Evolutionary conservation across 169 alveolate species (phyloP).

Genomic region (Babesia ovis): DNA sequence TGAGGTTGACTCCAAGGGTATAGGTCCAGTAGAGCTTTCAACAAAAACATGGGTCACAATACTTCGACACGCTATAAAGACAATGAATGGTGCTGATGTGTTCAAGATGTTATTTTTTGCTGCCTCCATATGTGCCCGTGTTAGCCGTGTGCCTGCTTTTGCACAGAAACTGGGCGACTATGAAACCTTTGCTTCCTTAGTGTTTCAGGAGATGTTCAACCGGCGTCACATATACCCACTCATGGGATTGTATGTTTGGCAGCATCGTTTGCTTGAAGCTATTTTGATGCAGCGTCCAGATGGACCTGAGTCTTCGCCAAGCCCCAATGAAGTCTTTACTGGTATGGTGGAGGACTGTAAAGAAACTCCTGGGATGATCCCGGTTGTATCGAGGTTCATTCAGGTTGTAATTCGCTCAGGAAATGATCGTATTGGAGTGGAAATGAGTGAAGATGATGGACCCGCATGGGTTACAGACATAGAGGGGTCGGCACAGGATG

Average conservation of each 20-base stretch:
- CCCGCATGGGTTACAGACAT: constrained; percentile 13
- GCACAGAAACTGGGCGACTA: constrained; percentile 13
- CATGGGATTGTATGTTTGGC: constrained; percentile 42
- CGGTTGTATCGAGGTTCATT: constrained; percentile 13
- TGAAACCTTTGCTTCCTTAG: constrained; percentile 13
- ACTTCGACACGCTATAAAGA: constrained; percentile 7
- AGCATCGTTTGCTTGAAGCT: constrained; percentile 42
- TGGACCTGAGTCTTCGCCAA: neutral
- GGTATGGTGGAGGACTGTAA: constrained; percentile 11
- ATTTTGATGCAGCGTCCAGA: constrained; percentile 2
- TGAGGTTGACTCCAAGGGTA: neutral
- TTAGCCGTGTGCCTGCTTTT: constrained; percentile 12
- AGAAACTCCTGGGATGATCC: constrained; percentile 9
- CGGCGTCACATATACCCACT: constrained; percentile 12
- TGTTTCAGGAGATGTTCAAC: constrained; percentile 35
- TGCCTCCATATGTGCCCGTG: constrained; percentile 30
- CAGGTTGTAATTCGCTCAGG: neutral
- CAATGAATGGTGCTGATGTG: constrained; percentile 22
- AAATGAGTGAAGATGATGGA: neutral
- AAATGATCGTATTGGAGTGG: neutral
- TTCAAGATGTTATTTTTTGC: constrained; percentile 39
- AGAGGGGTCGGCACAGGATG: constrained; percentile 6
- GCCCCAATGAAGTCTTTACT: constrained; percentile 13
- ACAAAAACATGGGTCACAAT: constrained; percentile 36
- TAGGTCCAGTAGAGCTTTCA: constrained; percentile 14